Conservation (phyloP, 768 basidiomycete genomes). For the Mycena haematopus region DNA sequence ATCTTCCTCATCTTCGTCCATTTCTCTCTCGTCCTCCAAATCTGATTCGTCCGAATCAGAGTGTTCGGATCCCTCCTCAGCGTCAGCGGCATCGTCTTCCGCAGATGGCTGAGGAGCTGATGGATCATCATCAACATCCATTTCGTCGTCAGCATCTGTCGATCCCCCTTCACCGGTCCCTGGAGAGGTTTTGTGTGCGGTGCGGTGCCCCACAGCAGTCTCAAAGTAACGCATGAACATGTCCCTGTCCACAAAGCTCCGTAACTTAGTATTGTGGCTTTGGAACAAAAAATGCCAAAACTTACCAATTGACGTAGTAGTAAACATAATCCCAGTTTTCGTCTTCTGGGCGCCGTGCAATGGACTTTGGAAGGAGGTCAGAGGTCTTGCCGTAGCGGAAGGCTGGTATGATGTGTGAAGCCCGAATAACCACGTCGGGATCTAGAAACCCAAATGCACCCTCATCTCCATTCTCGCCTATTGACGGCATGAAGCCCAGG, state of each 20-base stretch:
- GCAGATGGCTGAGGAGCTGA: neutral
- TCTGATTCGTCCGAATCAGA: neutral
- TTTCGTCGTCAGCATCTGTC: neutral
- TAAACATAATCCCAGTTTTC: neutral
- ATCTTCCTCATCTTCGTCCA: neutral
- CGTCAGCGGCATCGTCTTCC: neutral
- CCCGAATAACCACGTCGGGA: neutral
- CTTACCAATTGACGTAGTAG: conserved; percentile 9
- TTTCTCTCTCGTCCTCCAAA: neutral
- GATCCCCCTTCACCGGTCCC: neutral
- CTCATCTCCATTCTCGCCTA: neutral
- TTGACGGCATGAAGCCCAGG: neutral
- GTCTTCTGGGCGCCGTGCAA: neutral
- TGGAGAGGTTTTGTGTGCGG: neutral
- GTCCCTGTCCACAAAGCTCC: conserved; percentile 7
- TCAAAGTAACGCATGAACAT: conserved; percentile 11
- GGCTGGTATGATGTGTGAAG: neutral
- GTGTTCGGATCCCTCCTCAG: neutral
- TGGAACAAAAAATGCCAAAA: neutral
- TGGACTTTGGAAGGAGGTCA: neutral
- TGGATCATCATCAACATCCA: neutral
- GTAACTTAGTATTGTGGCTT: neutral
- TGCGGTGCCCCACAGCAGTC: neutral
- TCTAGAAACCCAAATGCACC: conserved; percentile 3
- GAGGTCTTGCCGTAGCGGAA: neutral